Base-by-base conservation (phyloP, 305 asterid species). In the Monarda citriodora region DNA sequence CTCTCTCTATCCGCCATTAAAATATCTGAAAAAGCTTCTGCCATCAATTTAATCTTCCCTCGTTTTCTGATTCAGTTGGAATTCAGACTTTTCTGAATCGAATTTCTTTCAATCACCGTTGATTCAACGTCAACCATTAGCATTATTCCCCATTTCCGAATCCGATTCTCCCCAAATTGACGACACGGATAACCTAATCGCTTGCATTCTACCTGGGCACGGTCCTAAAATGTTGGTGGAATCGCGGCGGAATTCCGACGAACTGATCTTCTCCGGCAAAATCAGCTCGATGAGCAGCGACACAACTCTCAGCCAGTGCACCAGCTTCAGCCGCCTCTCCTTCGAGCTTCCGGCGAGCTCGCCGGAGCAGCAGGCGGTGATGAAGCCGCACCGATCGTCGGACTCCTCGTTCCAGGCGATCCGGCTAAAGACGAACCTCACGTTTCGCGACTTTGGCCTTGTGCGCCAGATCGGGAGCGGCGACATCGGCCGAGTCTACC, bases 401-500 rank as follows among this genome's bases (percentile, higher is more conserved):
- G 96, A 87, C 68, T 83, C 87, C 23, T 74, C 89, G 3, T 83
- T 81, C 72, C 87, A 77, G 55, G 77, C 80, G 12, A 73, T 88
- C 49, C 64, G 77, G 49, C n/a, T 69, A 41, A 67, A 57, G 15
- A 21, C 69, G 49, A 73, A 72, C 53, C 67, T 86, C 53, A 75
- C 73, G 45, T 79, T 86, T 69, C 76, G 95, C 29, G 95, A 85
- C 48, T 87, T 89, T 69, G 79, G 83, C 79, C 58, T 87, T 12
- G 85, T 87, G 61, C 77, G 89, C 11, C 96, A 83, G 77, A 88
- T 91, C 77, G 98, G 96, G 26, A 75, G 88, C 65, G 98, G 98
- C 22, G 98, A 88, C 26, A 88, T 88, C 40, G 95, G 96, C 14
- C 69, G 78, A 12, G 98, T 91, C 9, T 91, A 83, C 65, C 88